These are phyloP conservation scores for Yamadazyma insecticola DNA, from an alignment of 805 yeast genomes.

Conservation along the genomic window DNA sequence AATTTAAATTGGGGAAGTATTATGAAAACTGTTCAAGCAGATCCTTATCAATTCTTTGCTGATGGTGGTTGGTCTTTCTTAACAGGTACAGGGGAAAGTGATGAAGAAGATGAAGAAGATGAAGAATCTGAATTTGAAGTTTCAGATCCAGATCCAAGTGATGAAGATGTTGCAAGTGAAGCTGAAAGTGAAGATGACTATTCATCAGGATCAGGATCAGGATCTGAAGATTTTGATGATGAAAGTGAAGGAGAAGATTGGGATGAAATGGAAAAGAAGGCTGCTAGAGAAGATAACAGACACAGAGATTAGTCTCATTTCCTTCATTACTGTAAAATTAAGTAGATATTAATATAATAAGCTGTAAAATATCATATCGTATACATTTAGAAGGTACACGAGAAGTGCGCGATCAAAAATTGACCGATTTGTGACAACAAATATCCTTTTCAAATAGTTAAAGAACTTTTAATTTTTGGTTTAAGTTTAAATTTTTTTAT, in stretches of 20 bases:
- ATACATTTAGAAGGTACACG: no score
- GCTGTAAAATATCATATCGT: no score
- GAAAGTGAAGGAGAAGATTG: slow-evolving; percentile 46
- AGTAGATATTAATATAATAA: no score
- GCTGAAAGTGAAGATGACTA: slow-evolving; percentile 37
- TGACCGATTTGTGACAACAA: no score
- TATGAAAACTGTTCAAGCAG: slow-evolving; percentile 88
- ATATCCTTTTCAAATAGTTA: no score
- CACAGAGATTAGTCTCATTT: slow-evolving; percentile 23
- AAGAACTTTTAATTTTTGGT: no score
- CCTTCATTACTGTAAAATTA: no score
- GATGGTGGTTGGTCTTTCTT: slow-evolving; percentile 97
- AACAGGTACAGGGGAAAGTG: slow-evolving; percentile 76
- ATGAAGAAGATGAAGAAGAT: slow-evolving; percentile 62
- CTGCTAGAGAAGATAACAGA: slow-evolving; percentile 42
- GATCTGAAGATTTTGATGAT: slow-evolving; percentile 28
- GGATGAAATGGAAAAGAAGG: slow-evolving; percentile 60
- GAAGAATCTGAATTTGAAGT: slow-evolving; percentile 71
- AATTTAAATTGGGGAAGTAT: slow-evolving; percentile 94
- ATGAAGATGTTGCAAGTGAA: slow-evolving; percentile 58
- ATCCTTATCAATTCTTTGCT: slow-evolving; percentile 87
- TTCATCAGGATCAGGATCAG: slow-evolving; percentile 31
- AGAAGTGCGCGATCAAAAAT: no score
- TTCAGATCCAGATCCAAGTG: slow-evolving; percentile 55
- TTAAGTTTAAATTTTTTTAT: no score